phyloP scores from a whole-genome alignment of 495 filamentous ascomycete genomes.

The Rusavskia elegans region DNA sequence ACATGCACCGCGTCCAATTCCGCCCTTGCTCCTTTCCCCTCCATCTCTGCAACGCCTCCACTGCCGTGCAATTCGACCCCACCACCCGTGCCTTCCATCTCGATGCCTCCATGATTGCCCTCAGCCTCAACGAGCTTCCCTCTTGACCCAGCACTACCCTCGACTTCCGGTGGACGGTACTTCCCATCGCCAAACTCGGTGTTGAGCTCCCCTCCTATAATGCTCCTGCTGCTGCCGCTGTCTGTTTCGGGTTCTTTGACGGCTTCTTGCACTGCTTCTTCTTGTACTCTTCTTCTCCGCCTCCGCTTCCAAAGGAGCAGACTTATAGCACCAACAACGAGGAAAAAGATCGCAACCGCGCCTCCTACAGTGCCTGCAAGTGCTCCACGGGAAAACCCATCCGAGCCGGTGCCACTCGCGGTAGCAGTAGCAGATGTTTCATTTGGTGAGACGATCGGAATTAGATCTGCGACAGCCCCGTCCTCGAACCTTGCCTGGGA shows the following conservation, averaged over 20 bases:
- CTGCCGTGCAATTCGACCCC: not conserved
- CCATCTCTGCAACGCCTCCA: conserved; percentile 5
- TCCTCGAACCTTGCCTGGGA: conserved; percentile 9
- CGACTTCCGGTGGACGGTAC: not conserved
- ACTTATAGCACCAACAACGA: not conserved
- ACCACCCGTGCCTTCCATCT: conserved; percentile 10
- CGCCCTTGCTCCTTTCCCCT: not conserved
- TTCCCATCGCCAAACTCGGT: not conserved
- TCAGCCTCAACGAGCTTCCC: conserved; percentile 2
- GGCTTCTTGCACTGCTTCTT: not conserved
- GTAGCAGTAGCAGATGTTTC: not conserved
- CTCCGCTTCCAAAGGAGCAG: not conserved
- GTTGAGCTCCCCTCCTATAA: not conserved
- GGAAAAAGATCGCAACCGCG: not conserved
- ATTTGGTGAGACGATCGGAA: conserved; percentile 7
- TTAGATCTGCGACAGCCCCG: conserved; percentile 3
- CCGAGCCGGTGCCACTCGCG: not conserved
- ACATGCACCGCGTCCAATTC: not conserved
- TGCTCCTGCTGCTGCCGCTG: not conserved
- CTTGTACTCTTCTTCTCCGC: not conserved
- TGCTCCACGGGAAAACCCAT: not conserved
- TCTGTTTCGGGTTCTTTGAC: not conserved
- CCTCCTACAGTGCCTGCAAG: not conserved
- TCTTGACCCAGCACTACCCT: not conserved
- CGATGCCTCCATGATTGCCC: conserved; percentile 2